Conservation (phyloP, 1,284 basidiomycete species). For the Ceratobasidium sp. region DNA sequence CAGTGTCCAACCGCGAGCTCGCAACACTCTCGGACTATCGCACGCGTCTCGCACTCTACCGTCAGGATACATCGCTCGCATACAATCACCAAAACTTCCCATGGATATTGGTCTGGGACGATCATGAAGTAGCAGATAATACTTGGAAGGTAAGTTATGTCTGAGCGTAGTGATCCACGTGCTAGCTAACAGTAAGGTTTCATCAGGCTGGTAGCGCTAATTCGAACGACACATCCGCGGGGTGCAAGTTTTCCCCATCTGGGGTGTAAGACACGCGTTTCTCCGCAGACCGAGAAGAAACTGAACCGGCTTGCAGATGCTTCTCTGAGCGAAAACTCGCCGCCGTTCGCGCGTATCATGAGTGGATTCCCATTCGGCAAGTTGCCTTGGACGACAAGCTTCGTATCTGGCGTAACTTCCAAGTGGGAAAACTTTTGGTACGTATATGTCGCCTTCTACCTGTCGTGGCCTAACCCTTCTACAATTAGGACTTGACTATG, state of each 20-base stretch:
- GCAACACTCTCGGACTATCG: constrained; percentile 70
- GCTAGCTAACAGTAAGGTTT: neutral
- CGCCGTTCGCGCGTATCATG: constrained; percentile 68
- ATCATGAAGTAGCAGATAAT: constrained; percentile 70
- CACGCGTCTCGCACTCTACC: constrained; percentile 64
- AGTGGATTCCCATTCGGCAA: constrained; percentile 74
- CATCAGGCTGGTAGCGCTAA: constrained; percentile 60
- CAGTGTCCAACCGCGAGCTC: constrained; percentile 61
- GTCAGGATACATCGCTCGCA: constrained; percentile 60
- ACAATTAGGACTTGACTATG: constrained; percentile 45
- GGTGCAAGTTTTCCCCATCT: constrained; percentile 62
- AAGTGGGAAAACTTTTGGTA: constrained; percentile 66
- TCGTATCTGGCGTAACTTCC: constrained; percentile 71
- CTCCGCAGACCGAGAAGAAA: constrained; percentile 40
- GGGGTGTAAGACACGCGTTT: constrained; percentile 52
- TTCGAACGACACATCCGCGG: constrained; percentile 63
- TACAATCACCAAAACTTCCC: constrained; percentile 60
- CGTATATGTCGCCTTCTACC: neutral
- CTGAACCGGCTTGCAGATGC: constrained; percentile 40
- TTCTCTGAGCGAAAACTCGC: constrained; percentile 70
- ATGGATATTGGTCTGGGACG: constrained; percentile 69
- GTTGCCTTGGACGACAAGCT: constrained; percentile 66
- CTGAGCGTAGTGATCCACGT: neutral
- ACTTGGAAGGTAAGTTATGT: constrained; percentile 55
- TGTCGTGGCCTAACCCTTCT: neutral